Percentiles rank a stretch among this genome's conserved stretches.
Evolutionary conservation across 1,284 basidiomycete species (phyloP).

Genomic region (Ustilago trichophora): DNA sequence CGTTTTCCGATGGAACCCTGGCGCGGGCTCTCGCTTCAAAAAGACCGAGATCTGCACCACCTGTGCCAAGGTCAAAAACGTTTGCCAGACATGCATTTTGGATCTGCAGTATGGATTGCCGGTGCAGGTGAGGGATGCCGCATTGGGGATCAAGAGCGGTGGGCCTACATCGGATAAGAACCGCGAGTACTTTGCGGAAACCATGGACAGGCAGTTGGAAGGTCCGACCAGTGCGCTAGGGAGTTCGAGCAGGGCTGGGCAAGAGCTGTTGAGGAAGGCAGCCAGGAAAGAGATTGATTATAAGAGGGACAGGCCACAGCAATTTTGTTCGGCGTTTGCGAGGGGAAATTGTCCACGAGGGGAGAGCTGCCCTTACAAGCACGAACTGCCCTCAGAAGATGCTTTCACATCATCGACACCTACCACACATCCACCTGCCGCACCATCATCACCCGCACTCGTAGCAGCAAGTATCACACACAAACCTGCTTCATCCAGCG

Average conservation of each 20-base stretch:
- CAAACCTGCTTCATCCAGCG: constrained; percentile 78
- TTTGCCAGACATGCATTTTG: constrained; percentile 96
- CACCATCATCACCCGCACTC: not conserved
- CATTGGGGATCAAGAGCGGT: constrained; percentile 83
- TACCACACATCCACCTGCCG: constrained; percentile 90
- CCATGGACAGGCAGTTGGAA: constrained; percentile 77
- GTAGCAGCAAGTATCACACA: constrained; percentile 86
- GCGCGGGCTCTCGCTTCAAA: constrained; percentile 89
- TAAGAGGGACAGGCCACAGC: constrained; percentile 87
- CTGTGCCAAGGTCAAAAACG: constrained; percentile 97
- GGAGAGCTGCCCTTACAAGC: constrained; percentile 89
- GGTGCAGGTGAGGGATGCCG: constrained; percentile 96
- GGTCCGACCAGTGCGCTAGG: constrained; percentile 50
- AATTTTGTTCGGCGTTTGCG: constrained; percentile 92
- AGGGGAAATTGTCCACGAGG: constrained; percentile 95
- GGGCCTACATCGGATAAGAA: constrained; percentile 97
- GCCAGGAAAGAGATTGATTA: constrained; percentile 94
- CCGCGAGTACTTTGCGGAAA: constrained; percentile 81
- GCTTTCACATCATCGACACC: not conserved
- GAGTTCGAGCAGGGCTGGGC: constrained; percentile 71
- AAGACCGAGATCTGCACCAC: constrained; percentile 98
- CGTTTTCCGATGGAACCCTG: constrained; percentile 98
- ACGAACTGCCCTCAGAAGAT: constrained; percentile 76
- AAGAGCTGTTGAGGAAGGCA: constrained; percentile 93
- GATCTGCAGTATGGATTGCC: constrained; percentile 94